These are phyloP conservation scores for Monilinia polystroma DNA, from an alignment of 2,329 filamentous ascomycete genomes.

Conservation along the genomic window DNA sequence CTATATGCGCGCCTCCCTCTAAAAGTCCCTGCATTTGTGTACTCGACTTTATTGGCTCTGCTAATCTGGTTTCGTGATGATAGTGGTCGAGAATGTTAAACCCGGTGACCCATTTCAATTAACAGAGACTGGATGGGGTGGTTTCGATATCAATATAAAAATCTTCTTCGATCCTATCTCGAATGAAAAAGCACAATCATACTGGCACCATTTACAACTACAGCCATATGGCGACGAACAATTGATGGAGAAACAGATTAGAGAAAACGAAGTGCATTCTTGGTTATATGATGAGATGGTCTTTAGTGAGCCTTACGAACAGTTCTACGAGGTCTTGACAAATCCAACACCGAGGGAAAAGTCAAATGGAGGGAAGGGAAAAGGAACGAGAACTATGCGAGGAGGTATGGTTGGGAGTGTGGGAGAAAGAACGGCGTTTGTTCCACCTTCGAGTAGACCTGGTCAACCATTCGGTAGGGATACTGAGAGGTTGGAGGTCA, in stretches of 20 bases:
- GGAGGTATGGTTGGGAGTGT: conserved; percentile 42
- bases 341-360: conserved; percentile 54
- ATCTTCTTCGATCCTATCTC: conserved; percentile 88
- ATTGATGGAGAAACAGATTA: conserved; percentile 56
- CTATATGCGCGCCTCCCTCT: not conserved
- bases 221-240: conserved; percentile 87
- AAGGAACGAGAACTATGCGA: conserved; percentile 51
- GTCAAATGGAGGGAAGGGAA: conserved; percentile 53
- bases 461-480: conserved; percentile 72
- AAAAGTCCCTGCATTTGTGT: too few relatives aligned
- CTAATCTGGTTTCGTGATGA: not conserved
- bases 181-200: conserved; percentile 90
- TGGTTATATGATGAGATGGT: conserved; percentile 92
- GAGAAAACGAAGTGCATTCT: conserved; percentile 65
- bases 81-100: conserved; percentile 67
- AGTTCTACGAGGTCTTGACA: conserved; percentile 85
- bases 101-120: conserved; percentile 73
- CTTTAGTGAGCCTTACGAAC: conserved; percentile 95
- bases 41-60: not conserved
- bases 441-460: conserved; percentile 65
- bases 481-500: conserved; percentile 63
- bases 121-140: conserved; percentile 93
- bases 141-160: conserved; percentile 95
- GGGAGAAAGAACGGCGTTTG: conserved; percentile 69
- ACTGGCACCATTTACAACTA: conserved; percentile 88